These are phyloP conservation scores for Aspergillus costaricaensis DNA, from an alignment of 2,329 filamentous ascomycete species.

Conservation along the genomic window DNA sequence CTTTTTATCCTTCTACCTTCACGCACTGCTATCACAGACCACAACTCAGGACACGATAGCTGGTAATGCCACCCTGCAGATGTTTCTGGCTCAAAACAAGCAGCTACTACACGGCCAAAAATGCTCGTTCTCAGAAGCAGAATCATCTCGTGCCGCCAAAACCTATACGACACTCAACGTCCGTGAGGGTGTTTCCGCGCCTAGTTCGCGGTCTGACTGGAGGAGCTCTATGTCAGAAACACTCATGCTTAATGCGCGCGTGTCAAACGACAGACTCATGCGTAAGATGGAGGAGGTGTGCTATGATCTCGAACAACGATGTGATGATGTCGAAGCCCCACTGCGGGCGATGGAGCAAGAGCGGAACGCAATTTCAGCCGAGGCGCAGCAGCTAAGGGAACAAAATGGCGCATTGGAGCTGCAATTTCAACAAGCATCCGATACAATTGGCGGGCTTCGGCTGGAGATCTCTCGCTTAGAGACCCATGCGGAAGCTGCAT, in stretches of 20 bases:
- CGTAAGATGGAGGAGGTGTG: constrained; percentile 56
- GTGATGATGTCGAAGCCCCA: constrained; percentile 57
- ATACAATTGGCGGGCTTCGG: constrained; percentile 42
- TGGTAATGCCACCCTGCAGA: constrained; percentile 20
- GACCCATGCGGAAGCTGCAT: constrained; percentile 40
- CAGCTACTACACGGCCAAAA: background rate
- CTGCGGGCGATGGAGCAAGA: constrained; percentile 46
- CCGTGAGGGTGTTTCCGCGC: constrained; percentile 17
- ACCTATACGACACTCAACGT: constrained; percentile 13
- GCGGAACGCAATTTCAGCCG: constrained; percentile 34
- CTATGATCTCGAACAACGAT: constrained; percentile 58
- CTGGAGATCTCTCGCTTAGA: constrained; percentile 43
- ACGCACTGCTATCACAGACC: constrained; percentile 17
- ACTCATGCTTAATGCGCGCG: constrained; percentile 46
- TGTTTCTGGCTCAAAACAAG: constrained; percentile 22
- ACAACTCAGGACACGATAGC: constrained; percentile 3
- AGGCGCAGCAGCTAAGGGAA: constrained; percentile 39
- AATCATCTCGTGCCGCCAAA: constrained; percentile 14
- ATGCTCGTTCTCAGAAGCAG: constrained; percentile 22
- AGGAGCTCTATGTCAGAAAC: constrained; percentile 47
- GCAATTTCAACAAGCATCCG: constrained; percentile 38
- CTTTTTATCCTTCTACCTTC: constrained; percentile 28
- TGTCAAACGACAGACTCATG: constrained; percentile 51
- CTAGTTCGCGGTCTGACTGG: constrained; percentile 50
- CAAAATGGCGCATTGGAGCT: constrained; percentile 41